phyloP scores from a whole-genome alignment of 2,329 filamentous ascomycete genomes.

The Phyllosticta citriasiana region DNA sequence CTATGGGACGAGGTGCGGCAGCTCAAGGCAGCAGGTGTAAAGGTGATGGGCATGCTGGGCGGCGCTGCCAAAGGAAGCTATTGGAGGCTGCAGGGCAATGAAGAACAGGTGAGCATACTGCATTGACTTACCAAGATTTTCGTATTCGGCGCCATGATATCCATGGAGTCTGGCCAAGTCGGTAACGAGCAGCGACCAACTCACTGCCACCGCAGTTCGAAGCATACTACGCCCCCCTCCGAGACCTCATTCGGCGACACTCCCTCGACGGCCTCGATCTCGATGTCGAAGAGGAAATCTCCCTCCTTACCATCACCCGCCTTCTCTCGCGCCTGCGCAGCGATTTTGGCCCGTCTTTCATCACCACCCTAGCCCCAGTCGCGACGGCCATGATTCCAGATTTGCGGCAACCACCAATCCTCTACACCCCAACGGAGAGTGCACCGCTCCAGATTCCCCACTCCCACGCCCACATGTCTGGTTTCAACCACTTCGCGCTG shows the following conservation, averaged over 20 bases:
- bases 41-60: slow-evolving; percentile 77
- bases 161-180: background rate
- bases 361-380: slow-evolving; percentile 75
- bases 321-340: slow-evolving; percentile 38
- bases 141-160: background rate
- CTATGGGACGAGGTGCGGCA: slow-evolving; percentile 70
- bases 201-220: slow-evolving; percentile 47
- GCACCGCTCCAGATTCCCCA: slow-evolving; percentile 25
- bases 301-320: slow-evolving; percentile 50
- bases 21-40: slow-evolving; percentile 64
- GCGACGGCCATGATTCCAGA: slow-evolving; percentile 58
- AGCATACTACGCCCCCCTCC: slow-evolving; percentile 59
- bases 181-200: background rate
- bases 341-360: slow-evolving; percentile 61
- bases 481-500: slow-evolving; percentile 69
- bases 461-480: slow-evolving; percentile 54
- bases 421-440: slow-evolving; percentile 15
- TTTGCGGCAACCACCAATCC: slow-evolving; percentile 19
- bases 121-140: background rate
- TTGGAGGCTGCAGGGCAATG: slow-evolving; percentile 32
- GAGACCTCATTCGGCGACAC: slow-evolving; percentile 51
- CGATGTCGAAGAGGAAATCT: slow-evolving; percentile 58
- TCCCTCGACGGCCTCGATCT: slow-evolving; percentile 31
- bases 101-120: slow-evolving; percentile 18
- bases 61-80: slow-evolving; percentile 73